These are phyloP conservation scores for Irpex sp. DNA, from an alignment of 1,284 basidiomycete genomes.

Conservation along the genomic window DNA sequence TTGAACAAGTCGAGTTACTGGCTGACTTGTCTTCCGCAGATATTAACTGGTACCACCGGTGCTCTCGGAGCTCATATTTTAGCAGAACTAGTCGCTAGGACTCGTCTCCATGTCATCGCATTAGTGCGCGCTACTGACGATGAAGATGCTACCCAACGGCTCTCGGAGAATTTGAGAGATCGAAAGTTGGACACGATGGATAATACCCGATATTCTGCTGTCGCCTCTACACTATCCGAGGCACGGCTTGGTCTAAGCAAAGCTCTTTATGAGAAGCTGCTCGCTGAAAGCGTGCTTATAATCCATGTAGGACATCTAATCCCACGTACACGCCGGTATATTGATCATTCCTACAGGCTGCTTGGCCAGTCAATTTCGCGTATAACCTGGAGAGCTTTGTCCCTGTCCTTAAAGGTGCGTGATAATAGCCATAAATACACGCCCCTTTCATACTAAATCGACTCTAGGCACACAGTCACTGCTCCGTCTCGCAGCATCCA, in stretches of 20 bases:
- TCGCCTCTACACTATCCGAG: constrained; percentile 9
- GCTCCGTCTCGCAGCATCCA: neutral
- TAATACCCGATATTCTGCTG: constrained; percentile 2
- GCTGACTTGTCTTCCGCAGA: neutral
- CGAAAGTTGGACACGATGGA: constrained; percentile 5
- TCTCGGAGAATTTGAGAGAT: constrained; percentile 1
- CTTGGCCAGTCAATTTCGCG: constrained; percentile 22
- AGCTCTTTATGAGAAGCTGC: neutral
- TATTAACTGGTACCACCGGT: constrained; percentile 17
- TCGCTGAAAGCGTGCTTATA: neutral
- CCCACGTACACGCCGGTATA: too few relatives aligned
- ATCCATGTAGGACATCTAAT: constrained; percentile 14
- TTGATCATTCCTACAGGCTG: neutral
- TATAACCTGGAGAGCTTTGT: constrained; percentile 13
- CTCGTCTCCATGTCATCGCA: constrained; percentile 3
- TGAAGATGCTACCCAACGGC: constrained; percentile 7
- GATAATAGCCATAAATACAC: too few relatives aligned
- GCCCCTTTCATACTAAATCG: neutral
- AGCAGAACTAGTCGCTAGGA: neutral
- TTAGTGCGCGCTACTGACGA: constrained; percentile 12
- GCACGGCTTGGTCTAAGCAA: constrained; percentile 4
- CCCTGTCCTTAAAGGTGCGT: constrained; percentile 9
- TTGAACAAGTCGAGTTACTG: neutral
- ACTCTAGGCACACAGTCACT: constrained; percentile 10
- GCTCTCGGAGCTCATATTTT: constrained; percentile 16